These are phyloP conservation scores for Apium graveolens DNA, from an alignment of 129 eudicot species.

Conservation along the genomic window DNA sequence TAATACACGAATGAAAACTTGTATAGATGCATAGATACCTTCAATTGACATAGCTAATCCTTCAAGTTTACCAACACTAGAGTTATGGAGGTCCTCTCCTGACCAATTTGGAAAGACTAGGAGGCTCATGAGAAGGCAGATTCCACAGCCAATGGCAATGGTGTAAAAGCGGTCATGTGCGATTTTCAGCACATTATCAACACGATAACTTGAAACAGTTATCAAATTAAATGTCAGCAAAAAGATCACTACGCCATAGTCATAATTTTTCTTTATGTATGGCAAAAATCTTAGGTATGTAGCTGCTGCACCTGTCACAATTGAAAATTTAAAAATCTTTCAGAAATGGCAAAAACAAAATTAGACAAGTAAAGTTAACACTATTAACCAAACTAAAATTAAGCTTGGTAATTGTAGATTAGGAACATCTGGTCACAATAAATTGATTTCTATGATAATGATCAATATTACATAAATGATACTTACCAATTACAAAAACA, in stretches of 20 bases:
- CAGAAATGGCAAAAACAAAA: background rate
- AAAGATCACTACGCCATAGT: conserved; percentile 82
- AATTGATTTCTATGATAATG: background rate
- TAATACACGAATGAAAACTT: background rate
- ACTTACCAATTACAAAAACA: conserved; percentile 59
- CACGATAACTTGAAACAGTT: conserved; percentile 78
- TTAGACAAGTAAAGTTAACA: background rate
- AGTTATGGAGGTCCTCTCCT: conserved; percentile 78
- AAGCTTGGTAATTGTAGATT: background rate
- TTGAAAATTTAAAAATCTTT: background rate
- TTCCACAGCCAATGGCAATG: conserved; percentile 74
- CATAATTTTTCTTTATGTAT: conserved; percentile 74
- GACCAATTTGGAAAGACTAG: conserved; percentile 88
- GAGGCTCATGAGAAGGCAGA: conserved; percentile 81
- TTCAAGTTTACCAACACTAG: conserved; percentile 66
- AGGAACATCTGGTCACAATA: background rate
- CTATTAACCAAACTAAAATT: background rate
- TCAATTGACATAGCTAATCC: conserved; percentile 69
- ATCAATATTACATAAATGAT: background rate
- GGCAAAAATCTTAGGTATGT: conserved; percentile 83
- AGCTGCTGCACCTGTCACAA: conserved; percentile 48
- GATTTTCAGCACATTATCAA: conserved; percentile 53
- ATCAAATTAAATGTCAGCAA: conserved; percentile 80
- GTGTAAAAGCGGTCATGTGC: conserved; percentile 60
- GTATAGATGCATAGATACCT: conserved; percentile 30